Conservation (phyloP, 805 yeast genomes). For the Ogataea siamensis region DNA sequence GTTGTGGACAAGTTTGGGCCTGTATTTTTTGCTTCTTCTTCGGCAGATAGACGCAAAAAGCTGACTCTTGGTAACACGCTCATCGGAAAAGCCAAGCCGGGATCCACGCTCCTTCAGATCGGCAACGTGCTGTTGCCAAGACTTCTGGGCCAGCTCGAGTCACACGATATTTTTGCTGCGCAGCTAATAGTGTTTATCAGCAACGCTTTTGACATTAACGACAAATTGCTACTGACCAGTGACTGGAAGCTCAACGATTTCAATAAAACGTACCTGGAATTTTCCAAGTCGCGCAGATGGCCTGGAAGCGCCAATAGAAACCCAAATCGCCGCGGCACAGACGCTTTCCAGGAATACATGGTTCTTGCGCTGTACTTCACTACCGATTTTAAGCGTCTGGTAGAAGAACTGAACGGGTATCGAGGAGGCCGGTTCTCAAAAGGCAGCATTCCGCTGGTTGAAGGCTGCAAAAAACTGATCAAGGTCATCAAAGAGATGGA, state of each 20-base stretch:
- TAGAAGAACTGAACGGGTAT: constrained; percentile 20
- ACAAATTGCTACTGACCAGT: constrained; percentile 28
- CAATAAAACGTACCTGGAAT: constrained; percentile 18
- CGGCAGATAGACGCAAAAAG: constrained; percentile 18
- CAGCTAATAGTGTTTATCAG: constrained; percentile 25
- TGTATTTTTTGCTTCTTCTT: constrained; percentile 16
- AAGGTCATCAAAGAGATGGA: constrained; percentile 18
- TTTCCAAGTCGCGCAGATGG: constrained; percentile 21
- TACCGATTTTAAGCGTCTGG: constrained; percentile 15
- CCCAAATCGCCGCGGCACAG: constrained; percentile 13
- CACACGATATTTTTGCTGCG: constrained; percentile 26
- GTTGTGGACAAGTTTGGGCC: constrained; percentile 23
- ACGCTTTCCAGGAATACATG: constrained; percentile 20
- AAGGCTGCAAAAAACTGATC: constrained; percentile 15
- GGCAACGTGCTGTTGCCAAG: constrained; percentile 28
- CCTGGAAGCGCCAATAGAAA: constrained; percentile 12
- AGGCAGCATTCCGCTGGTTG: constrained; percentile 10
- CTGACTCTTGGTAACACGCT: constrained; percentile 27
- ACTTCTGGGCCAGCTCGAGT: constrained; percentile 19
- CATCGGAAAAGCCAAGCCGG: constrained; percentile 34
- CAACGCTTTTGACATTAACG: constrained; percentile 30
- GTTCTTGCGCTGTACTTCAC: constrained; percentile 18
- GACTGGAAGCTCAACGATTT: constrained; percentile 30
- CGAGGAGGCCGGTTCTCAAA: constrained; percentile 18
- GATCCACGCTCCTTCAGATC: constrained; percentile 30